phyloP scores from a whole-genome alignment of 148 eudicot genomes.

The Vaccinium corymbosum region DNA sequence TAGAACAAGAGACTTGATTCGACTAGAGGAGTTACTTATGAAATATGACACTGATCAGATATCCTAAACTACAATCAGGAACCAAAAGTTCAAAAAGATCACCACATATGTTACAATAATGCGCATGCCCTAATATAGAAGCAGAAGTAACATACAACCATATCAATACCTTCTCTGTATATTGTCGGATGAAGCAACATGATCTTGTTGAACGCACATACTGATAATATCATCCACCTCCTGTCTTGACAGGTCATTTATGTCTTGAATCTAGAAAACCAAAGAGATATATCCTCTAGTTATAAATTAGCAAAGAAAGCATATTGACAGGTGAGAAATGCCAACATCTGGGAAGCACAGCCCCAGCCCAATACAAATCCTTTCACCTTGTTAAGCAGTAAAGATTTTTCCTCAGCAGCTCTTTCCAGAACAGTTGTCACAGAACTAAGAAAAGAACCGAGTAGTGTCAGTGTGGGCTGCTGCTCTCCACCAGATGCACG shows the following conservation, averaged over 20 bases:
- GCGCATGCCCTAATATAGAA: not conserved
- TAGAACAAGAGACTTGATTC: constrained; percentile 11
- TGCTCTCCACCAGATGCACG: constrained; percentile 47
- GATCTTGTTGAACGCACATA: constrained; percentile 47
- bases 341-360: constrained; percentile 13
- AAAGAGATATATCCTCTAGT: constrained; percentile 4
- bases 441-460: constrained; percentile 52
- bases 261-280: constrained; percentile 70
- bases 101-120: not conserved
- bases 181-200: constrained; percentile 65
- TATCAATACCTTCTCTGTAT: constrained; percentile 67
- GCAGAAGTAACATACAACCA: not conserved
- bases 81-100: not conserved
- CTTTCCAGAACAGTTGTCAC: constrained; percentile 74
- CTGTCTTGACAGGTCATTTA: constrained; percentile 92
- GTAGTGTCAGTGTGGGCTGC: constrained; percentile 69
- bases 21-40: not conserved
- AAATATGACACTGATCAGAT: not conserved
- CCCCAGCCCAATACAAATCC: not conserved
- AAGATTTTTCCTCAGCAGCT: constrained; percentile 76
- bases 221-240: constrained; percentile 89
- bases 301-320: not conserved
- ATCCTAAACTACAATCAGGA: not conserved
- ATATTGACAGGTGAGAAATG: not conserved
- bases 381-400: constrained; percentile 75